Evolutionary conservation across 257 asterid genomes (phyloP), one percentile per base, ranked within the genome.

Genomic region (Jasminum sambac): DNA sequence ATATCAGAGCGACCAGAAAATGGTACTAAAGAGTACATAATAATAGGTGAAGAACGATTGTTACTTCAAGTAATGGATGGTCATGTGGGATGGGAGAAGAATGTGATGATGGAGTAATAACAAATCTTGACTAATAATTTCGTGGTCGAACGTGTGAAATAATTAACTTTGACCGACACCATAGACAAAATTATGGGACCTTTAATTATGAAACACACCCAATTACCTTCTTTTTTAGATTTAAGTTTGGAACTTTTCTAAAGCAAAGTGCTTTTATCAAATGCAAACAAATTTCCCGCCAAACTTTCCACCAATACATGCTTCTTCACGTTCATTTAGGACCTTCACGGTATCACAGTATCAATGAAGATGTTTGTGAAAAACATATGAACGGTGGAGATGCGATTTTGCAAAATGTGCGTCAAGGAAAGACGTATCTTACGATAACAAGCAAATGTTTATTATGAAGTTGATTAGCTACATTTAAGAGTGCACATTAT

Each of bases 91-190:
- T 26, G 38, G 2, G 8, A 19, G 58, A 37, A 19, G 39, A 9
- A 66, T 74, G 34, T 11, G 65, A 74, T 74, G 77, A 79, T 74
- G 68, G 63, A 59, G 74, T 26, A 79, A 79, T 75, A 30, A 73
- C 39, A 64, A 78, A 55, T 55, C 23, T 55, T 55, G 62, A 55
- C 62, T 64, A 30, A 43, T 42, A 34, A 59, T 40, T 46, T 23
- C 40, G n/a, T 71, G 81, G 70, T 10, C 81, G 64, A 80, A 70
- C 82, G 82, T 77, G 84, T 42, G 80, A 41, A 71, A 81, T 81
- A 67, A 81, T 81, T 77, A 17, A 64, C 72, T 81, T 81, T 81
- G 85, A 81, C 85, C n/a, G n/a, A n/a, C n/a, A n/a, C n/a, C 72
- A 66, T 38, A 67, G 80, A 71, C 85, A 64, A 63, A 67, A 70